Evolutionary conservation across 1,139 yeast genomes (phyloP).

Genomic region (Sugiyamaella grinbergsii): DNA sequence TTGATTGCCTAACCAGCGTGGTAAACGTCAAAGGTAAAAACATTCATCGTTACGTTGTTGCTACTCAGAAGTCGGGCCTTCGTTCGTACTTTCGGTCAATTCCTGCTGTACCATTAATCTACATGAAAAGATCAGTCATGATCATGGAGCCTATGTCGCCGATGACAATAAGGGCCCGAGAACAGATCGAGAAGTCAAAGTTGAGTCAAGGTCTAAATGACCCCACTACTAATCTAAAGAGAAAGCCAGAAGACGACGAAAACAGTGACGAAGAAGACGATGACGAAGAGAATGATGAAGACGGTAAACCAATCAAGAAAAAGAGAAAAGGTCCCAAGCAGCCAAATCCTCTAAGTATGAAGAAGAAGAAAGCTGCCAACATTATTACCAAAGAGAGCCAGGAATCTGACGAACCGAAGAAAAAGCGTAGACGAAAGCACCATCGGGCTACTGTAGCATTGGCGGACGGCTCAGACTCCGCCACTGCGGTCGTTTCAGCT

Average conservation of each 20-base stretch:
- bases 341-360: conserved; percentile 82
- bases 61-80: conserved; percentile 72
- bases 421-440: conserved; percentile 23
- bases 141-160: conserved; percentile 90
- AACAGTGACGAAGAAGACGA: conserved; percentile 33
- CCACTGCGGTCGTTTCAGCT: neutral
- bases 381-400: neutral
- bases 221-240: conserved; percentile 46
- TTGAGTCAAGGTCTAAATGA: conserved; percentile 77
- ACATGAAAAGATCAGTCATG: conserved; percentile 89
- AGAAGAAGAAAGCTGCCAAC: conserved; percentile 44
- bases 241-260: conserved; percentile 39
- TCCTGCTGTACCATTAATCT: conserved; percentile 89
- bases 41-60: conserved; percentile 87
- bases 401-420: conserved; percentile 12
- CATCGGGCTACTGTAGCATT: conserved; percentile 8
- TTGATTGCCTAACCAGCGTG: conserved; percentile 73
- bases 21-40: conserved; percentile 73
- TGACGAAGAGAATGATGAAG: conserved; percentile 33
- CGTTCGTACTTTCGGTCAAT: conserved; percentile 67
- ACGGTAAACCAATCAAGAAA: conserved; percentile 37
- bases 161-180: conserved; percentile 62
- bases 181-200: conserved; percentile 61
- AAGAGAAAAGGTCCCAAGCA: conserved; percentile 72
- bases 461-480: neutral